Base-by-base conservation (phyloP, 2,329 filamentous ascomycete genomes). In the Aspergillus awamori region DNA sequence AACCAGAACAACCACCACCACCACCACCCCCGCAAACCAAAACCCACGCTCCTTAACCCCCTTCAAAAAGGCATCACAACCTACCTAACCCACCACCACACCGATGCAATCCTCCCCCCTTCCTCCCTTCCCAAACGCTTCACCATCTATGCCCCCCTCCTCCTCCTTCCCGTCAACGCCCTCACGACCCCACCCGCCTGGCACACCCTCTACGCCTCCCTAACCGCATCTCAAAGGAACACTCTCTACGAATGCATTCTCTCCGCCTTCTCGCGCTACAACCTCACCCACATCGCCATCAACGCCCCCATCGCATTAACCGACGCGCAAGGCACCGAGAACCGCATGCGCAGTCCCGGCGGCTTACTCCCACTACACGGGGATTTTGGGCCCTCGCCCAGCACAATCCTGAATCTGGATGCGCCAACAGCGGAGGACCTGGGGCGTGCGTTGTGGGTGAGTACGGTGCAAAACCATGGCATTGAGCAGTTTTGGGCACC, bases 401-500 rank as follows among this genome's bases (percentile, higher is more conserved):
- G 33, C 33, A 36, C 33, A 13, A 36, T 36, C 33, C 0, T 0
- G 11, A 15, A 36, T 11, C 11, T 15, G 5, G 33, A 36, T 11
- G 11, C 11, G 8, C 77, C 81, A 1, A 73, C 73, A 0, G 57
- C 69, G 1, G 55, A 69, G 1, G 89, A 94, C 70, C 90, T 96
- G 61, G 73, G 80, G 0, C 60, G 74, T 1, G 89, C 92, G 0
- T 86, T 96, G 64, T 98, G 94, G 94, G 90, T 90, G 0, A 85
- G 83, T 11, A 88, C 89, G 4, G 86, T 83, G 56, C 93, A 97
- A 73, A 91, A 92, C 70, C 83, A 86, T 60, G 90, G 89, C 2
- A 90, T 98, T 60, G 77, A 81, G 38, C 94, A 98, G 79, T 88
- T 85, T 2, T 98, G 93, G 93, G 90, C 93, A 1, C 94, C 94